Evolutionary conservation across 2,329 filamentous ascomycete species (phyloP), one percentile per base, ranked within the genome.

Genomic region (Pestalotiopsis fici): DNA sequence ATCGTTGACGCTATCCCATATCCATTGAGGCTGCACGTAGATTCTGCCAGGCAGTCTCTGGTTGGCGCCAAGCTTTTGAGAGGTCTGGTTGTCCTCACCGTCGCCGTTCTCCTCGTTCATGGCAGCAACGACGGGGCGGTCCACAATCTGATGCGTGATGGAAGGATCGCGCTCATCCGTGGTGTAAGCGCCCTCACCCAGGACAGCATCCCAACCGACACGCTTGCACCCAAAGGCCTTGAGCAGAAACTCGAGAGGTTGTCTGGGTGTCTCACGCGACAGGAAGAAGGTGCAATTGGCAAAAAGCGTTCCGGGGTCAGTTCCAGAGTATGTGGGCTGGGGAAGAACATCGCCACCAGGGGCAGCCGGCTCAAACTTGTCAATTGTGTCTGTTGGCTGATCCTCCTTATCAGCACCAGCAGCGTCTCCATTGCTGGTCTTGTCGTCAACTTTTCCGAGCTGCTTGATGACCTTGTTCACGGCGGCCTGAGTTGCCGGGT

Each of bases 21-120:
- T 90, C 95, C 97, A 99, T 78, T 99, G 96, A 23, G 96, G 96
- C 83, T 99, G 96, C 66, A 99, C 83, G 74, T 99, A 99, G 70
- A 90, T 94, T 71, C 96, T 88, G 43, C 95, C 95, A n/a, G 95
- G 94, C 69, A 98, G 91, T 69, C 94, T 90, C 70, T 89, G 89
- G 75, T 93, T 92, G 68, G 80, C 80, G 28, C 78, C 83, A 66
- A 90, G 81, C 78, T 86, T 88, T 78, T 86, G 87, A 60, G 82
- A 83, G 69, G 84, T 92, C 81, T 88, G 88, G 79, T 87, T 90
- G 73, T 91, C 89, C 70, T 87, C 86, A 31, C 73, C 83, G 57
- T 82, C 83, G 23, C 79, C 83, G 60, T 84, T 81, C 65, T 85
- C 83, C 37, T 85, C 83, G 47, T 82, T 80, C 3, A 83, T 82